Percentiles rank a stretch among this genome's conserved stretches.
phyloP scores from a whole-genome alignment of 129 eudicot genomes.

The Helichrysum umbraculigerum region DNA sequence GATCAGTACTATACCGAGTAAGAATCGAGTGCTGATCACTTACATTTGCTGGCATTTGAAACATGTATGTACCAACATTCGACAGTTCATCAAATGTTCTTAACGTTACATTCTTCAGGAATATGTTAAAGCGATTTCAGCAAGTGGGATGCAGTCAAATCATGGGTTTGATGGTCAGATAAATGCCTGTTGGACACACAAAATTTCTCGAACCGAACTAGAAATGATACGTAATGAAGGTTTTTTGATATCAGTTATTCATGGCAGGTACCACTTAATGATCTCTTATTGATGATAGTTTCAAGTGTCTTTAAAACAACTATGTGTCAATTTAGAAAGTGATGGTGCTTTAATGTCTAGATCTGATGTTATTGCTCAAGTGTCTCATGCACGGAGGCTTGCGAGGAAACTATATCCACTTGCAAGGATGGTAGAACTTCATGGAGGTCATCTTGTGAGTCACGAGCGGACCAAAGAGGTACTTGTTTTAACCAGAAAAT shows the following conservation, averaged over 20 bases:
- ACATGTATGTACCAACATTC: neutral
- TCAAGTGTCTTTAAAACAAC: neutral
- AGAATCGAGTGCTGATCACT: slow-evolving; percentile 29
- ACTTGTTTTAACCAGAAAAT: slow-evolving; percentile 5
- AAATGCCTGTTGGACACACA: slow-evolving; percentile 96
- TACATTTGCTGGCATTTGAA: slow-evolving; percentile 4
- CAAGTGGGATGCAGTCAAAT: slow-evolving; percentile 87
- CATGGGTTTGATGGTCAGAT: slow-evolving; percentile 93
- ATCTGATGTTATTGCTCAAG: slow-evolving; percentile 85
- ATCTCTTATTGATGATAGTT: slow-evolving; percentile 11
- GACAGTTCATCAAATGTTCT: neutral
- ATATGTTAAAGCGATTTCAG: slow-evolving; percentile 87
- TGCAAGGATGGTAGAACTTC: slow-evolving; percentile 86
- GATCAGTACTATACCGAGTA: slow-evolving; percentile 77
- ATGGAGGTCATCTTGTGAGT: slow-evolving; percentile 98
- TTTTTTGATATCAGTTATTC: slow-evolving; percentile 78
- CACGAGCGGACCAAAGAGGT: slow-evolving; percentile 79
- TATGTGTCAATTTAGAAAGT: neutral
- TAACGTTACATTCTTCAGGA: slow-evolving; percentile 51
- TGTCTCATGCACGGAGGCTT: slow-evolving; percentile 80
- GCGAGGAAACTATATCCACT: slow-evolving; percentile 75
- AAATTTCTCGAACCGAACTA: slow-evolving; percentile 54
- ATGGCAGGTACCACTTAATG: slow-evolving; percentile 69
- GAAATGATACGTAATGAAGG: slow-evolving; percentile 66
- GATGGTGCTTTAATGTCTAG: slow-evolving; percentile 39